Evolutionary conservation across 768 basidiomycete genomes (phyloP), one percentile per base, ranked within the genome.

Genomic region (Kwoniella botswanensis): DNA sequence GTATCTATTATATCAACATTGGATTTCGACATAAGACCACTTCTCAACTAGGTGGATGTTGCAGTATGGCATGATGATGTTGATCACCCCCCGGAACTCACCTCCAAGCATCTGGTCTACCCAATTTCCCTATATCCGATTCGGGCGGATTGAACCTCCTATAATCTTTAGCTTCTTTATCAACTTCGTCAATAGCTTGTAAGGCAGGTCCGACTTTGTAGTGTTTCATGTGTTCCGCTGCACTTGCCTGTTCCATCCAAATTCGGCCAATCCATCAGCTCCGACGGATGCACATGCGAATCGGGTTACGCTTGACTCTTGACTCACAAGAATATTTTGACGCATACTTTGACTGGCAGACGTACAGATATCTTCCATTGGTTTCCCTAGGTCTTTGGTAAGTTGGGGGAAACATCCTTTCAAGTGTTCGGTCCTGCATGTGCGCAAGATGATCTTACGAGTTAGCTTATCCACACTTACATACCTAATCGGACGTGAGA

Each of bases 51-150:
- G 35, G 1, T 35, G 35, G 35, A 35, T 35, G 35, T 1, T 35
- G 6, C 35, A 7, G 1, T 35, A 35, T 35, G 6, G 35, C 35
- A 35, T 35, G 35, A 35, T 35, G 35, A 5, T 35, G 35, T 35
- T 35, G 35, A 7, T 0, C 7, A n/a, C n/a, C 35, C 35, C 4
- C 4, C 35, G 3, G 7, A 59, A 73, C 79, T 73, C 68, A 83
- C 82, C 77, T 72, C 82, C 82, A 83, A 24, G 79, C 80, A 73
- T 82, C 79, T 21, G 70, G 63, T 52, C 77, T 52, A 5, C 53
- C 53, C 18, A 53, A 50, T 26, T 42, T 58, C 41, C 41, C 63
- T 21, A 42, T 56, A 9, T 63, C 71, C 9, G 53, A 17, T 11
- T 67, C 63, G 22, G 63, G 50, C n/a, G 68, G 63, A 53, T 64